A percentile compares a stretch with the other conserved stretches of the same genome.
Evolutionary conservation across 2,329 filamentous ascomycete species (phyloP).

Genomic region (Exophiala xenobiotica): DNA sequence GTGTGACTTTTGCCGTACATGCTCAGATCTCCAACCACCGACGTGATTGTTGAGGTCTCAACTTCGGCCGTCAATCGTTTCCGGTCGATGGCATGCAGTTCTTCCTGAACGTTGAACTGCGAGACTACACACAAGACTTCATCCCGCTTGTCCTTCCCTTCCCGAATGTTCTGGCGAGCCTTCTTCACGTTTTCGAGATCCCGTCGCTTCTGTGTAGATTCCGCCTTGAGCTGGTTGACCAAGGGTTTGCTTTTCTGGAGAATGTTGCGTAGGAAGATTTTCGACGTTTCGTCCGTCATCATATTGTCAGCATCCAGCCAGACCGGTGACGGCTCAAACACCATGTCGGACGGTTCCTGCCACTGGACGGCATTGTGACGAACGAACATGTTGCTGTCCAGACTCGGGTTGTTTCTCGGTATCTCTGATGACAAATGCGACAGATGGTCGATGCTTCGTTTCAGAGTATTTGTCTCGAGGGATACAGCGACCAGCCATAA

Average conservation of each 20-base stretch:
- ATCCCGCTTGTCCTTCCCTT: slow-evolving; percentile 83
- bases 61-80: slow-evolving; percentile 85
- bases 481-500: slow-evolving; percentile 79
- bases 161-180: slow-evolving; percentile 71
- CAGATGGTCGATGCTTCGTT: slow-evolving; percentile 69
- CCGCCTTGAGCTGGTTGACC: slow-evolving; percentile 73
- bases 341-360: slow-evolving; percentile 80
- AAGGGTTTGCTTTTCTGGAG: slow-evolving; percentile 86
- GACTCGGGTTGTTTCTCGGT: slow-evolving; percentile 76
- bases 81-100: slow-evolving; percentile 78
- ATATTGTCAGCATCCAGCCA: slow-evolving; percentile 94
- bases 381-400: slow-evolving; percentile 98
- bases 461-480: slow-evolving; percentile 76
- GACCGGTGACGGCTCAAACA: slow-evolving; percentile 90
- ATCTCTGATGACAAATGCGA: slow-evolving; percentile 77
- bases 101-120: slow-evolving; percentile 82
- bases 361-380: slow-evolving; percentile 82
- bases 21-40: slow-evolving; percentile 86
- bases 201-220: slow-evolving; percentile 79
- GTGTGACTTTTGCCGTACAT: slow-evolving; percentile 92
- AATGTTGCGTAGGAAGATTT: slow-evolving; percentile 87
- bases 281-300: slow-evolving; percentile 80
- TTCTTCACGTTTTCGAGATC: slow-evolving; percentile 79
- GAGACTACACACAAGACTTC: slow-evolving; percentile 80
- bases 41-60: slow-evolving; percentile 89